Conservation (phyloP, 1,284 basidiomycete species). For the Cutaneotrichosporon curvatum region DNA sequence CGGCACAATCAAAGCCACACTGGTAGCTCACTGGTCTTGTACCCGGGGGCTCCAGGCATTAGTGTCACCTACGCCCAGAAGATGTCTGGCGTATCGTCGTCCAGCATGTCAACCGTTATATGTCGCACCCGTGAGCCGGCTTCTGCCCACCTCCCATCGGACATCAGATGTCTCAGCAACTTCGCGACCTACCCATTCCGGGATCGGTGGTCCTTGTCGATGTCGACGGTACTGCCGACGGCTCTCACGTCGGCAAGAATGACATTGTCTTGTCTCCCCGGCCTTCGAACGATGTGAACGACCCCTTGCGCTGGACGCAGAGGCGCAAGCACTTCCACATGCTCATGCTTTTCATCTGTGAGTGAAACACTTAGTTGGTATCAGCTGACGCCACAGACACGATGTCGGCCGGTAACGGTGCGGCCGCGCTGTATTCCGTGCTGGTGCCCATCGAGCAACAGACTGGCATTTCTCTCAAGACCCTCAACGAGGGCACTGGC, state of each 20-base stretch:
- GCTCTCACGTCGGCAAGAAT: conserved; percentile 1
- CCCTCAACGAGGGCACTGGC: conserved; percentile 22
- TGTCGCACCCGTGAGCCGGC: too few relatives aligned
- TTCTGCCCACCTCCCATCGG: too few relatives aligned
- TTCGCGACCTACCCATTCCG: conserved; percentile 18
- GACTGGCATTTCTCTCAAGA: conserved; percentile 17
- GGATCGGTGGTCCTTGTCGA: conserved; percentile 19
- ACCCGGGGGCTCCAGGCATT: too few relatives aligned
- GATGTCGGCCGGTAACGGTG: conserved; percentile 11
- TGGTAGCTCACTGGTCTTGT: too few relatives aligned
- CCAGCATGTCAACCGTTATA: too few relatives aligned
- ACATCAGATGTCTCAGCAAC: too few relatives aligned
- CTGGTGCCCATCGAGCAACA: conserved; percentile 16
- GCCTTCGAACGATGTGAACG: conserved; percentile 20
- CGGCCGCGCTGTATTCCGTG: conserved; percentile 19
- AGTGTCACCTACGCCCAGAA: too few relatives aligned
- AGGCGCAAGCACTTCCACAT: conserved; percentile 18
- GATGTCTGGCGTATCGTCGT: too few relatives aligned
- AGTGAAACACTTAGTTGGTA: neutral
- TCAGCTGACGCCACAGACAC: conserved; percentile 10
- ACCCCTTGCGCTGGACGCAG: conserved; percentile 21
- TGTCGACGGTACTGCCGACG: conserved; percentile 6
- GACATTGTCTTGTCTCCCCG: conserved; percentile 20
- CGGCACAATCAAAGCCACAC: too few relatives aligned
- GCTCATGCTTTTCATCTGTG: conserved; percentile 20